Conservation (phyloP, 2,329 filamentous ascomycete species). For the Mycocentrospora acerina region DNA sequence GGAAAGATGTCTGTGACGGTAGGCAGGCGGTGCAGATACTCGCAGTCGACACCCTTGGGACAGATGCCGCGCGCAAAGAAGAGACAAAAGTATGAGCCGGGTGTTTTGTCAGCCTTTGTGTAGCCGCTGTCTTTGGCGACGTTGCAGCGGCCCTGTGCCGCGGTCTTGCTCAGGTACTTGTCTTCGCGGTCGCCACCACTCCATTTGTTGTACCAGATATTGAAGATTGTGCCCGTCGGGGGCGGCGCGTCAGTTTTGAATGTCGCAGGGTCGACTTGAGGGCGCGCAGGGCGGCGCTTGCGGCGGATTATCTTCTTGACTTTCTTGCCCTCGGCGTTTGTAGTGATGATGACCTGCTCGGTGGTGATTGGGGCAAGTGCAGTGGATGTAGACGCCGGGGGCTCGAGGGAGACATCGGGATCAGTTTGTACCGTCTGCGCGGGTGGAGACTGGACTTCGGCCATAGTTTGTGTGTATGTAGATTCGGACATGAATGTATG, state of each 20-base stretch:
- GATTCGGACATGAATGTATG: conserved; percentile 2
- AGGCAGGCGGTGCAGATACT: conserved; percentile 88
- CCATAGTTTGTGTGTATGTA: conserved; percentile 23
- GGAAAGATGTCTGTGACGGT: conserved; percentile 87
- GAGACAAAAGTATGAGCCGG: conserved; percentile 83
- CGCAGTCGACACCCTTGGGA: conserved; percentile 87
- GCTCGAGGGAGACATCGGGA: conserved; percentile 10
- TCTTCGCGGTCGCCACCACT: conserved; percentile 92
- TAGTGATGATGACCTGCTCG: conserved; percentile 36
- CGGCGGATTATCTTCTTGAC: conserved; percentile 90
- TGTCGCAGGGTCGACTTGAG: conserved; percentile 83
- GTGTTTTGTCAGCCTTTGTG: conserved; percentile 51
- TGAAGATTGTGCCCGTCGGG: conserved; percentile 93
- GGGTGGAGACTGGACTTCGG: conserved; percentile 32
- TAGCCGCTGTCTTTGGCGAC: conserved; percentile 65
- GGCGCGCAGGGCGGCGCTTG: conserved; percentile 85
- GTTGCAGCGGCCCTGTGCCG: conserved; percentile 84
- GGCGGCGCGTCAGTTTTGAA: conserved; percentile 83
- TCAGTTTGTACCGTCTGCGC: conserved; percentile 18
- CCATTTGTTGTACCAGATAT: conserved; percentile 99
- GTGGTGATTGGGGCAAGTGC: conserved; percentile 26
- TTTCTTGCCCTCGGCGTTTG: conserved; percentile 58
- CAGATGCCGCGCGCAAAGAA: conserved; percentile 83
- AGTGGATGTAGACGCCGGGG: conserved; percentile 25
- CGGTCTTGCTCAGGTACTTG: conserved; percentile 79